Evolutionary conservation across 176 grass and related monocot genomes (phyloP).

Genomic region (Aegilops speltoides): DNA sequence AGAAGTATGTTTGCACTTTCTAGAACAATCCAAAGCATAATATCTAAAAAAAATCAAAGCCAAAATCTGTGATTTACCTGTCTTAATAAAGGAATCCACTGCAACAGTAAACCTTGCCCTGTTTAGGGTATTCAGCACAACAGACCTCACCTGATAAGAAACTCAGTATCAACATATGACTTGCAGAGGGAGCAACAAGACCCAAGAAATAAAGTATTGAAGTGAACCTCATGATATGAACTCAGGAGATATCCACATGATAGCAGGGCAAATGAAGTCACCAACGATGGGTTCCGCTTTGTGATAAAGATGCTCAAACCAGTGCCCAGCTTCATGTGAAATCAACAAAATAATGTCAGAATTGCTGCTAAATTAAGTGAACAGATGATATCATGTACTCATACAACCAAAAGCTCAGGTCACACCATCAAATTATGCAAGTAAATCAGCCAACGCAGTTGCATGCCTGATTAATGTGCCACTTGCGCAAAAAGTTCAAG

Average conservation of each 20-base stretch:
- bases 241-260: constrained; percentile 95
- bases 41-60: background rate
- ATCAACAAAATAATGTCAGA: constrained; percentile 34
- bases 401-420: background rate
- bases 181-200: background rate
- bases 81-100: constrained; percentile 98
- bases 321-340: constrained; percentile 77
- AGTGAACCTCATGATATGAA: constrained; percentile 92
- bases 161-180: constrained; percentile 28
- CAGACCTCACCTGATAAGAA: constrained; percentile 83
- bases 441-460: background rate
- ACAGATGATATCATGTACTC: background rate
- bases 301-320: constrained; percentile 94
- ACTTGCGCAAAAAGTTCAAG: background rate
- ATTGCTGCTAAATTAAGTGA: constrained; percentile 5
- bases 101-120: constrained; percentile 94
- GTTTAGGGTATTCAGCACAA: constrained; percentile 97
- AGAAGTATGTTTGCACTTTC: background rate
- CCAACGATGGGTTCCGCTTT: constrained; percentile 88
- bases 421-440: background rate
- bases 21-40: background rate
- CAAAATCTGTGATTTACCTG: constrained; percentile 49
- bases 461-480: background rate
- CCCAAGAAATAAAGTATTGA: constrained; percentile 11
- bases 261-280: constrained; percentile 81